phyloP scores from a whole-genome alignment of 345 rosid species.

The Ricinus communis region DNA sequence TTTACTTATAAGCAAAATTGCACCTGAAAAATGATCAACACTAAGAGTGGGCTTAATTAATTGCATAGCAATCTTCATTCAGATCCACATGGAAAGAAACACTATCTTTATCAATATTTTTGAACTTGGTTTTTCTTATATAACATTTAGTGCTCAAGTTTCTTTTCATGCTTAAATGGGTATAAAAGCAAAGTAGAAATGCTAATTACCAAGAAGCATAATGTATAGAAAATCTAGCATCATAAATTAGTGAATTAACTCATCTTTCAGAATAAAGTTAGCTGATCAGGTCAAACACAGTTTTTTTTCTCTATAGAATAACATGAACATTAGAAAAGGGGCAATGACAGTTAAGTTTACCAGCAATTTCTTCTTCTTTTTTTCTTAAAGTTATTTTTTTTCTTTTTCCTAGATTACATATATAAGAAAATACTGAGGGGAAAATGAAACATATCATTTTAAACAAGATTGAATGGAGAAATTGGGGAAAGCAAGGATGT shows the following conservation, averaged over 20 bases:
- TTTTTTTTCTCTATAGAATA: constrained; percentile 1
- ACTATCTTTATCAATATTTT: too few relatives aligned
- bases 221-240: not conserved
- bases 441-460: not conserved
- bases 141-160: too few relatives aligned
- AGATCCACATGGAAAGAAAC: too few relatives aligned
- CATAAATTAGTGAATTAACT: not conserved
- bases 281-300: not conserved
- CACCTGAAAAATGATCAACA: too few relatives aligned
- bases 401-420: constrained; percentile 3
- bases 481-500: not conserved
- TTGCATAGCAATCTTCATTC: too few relatives aligned
- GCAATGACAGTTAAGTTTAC: not conserved
- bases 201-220: too few relatives aligned
- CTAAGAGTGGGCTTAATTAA: too few relatives aligned
- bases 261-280: not conserved
- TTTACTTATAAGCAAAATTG: too few relatives aligned
- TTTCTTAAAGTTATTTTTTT: too few relatives aligned
- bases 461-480: not conserved
- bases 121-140: too few relatives aligned
- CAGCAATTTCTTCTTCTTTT: not conserved
- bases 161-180: not conserved
- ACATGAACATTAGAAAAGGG: not conserved
- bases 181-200: not conserved
- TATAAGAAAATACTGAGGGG: not conserved